These are phyloP conservation scores for Echium plantagineum DNA, from an alignment of 257 asterid species.

Conservation along the genomic window DNA sequence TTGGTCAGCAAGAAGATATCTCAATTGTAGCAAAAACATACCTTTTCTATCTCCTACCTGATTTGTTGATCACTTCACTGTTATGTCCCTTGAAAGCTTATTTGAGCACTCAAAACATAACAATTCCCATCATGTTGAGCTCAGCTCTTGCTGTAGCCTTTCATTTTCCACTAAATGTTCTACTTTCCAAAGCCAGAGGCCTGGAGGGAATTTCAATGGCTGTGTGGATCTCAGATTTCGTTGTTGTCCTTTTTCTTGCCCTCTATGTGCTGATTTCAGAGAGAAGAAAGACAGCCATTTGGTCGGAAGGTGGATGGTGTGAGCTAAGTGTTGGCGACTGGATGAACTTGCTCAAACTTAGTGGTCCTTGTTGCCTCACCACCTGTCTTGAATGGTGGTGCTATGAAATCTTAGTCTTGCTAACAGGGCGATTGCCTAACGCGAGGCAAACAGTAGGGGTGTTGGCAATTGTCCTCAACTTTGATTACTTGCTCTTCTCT, in stretches of 20 bases:
- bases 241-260: constrained; percentile 23
- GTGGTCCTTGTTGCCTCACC: constrained; percentile 72
- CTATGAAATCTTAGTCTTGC: constrained; percentile 56
- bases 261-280: constrained; percentile 35
- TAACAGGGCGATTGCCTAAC: constrained; percentile 49
- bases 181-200: constrained; percentile 45
- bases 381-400: constrained; percentile 99
- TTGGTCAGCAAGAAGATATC: constrained; percentile 62
- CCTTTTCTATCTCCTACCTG: constrained; percentile 54
- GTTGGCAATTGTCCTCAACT: constrained; percentile 61
- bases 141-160: constrained; percentile 47
- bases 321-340: constrained; percentile 39
- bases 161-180: constrained; percentile 46
- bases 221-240: constrained; percentile 60
- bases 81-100: constrained; percentile 65
- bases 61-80: constrained; percentile 43
- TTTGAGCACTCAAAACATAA: constrained; percentile 51
- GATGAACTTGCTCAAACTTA: constrained; percentile 37
- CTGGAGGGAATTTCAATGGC: constrained; percentile 68
- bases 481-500: constrained; percentile 67
- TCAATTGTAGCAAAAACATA: constrained; percentile 45
- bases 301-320: constrained; percentile 84
- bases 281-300: constrained; percentile 23
- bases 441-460: constrained; percentile 48
- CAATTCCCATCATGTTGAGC: constrained; percentile 63